Evolutionary conservation across 1,284 basidiomycete species (phyloP), one percentile per base, ranked within the genome.

Genomic region (Peniophora sp.): DNA sequence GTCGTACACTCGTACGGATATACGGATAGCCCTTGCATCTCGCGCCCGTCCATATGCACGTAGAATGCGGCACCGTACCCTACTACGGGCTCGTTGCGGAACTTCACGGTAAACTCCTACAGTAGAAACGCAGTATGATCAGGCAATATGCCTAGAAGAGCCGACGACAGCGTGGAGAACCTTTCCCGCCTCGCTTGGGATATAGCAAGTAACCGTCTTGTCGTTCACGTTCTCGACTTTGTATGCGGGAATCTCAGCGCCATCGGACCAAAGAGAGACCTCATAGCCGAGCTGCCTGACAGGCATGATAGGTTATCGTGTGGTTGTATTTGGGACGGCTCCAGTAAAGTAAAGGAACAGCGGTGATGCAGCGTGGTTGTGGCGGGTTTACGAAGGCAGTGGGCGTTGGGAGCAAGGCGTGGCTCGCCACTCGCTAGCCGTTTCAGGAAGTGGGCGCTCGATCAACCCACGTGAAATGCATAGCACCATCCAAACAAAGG

Each of bases 121-220:
- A 3, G 48, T 2, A 12, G 27, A 20, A 43, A 6, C 37, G 15
- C 15, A 32, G 1, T 32, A 11, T 22, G 35, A 24, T 5, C 5
- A 5, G 37, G 37, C 37, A n/a, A n/a, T 41, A 20, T 41, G 34
- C 10, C 34, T n/a, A 36, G 34, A 36, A 36, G n/a, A n/a, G 10
- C 34, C 34, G 34, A 43, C 17, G 41, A 11, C 10, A 10, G 18
- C 10, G 20, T 18, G 39, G n/a, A 14, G 41, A 22, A 49, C 48
- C 41, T 49, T 42, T n/a, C 48, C 48, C 2, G 41, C 48, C 3
- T 44, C 23, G n/a, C 48, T 49, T 11, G 48, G 48, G 22, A 49
- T 39, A 35, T 49, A 49, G 17, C 48, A 49, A 8, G 3, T 43
- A 2, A 18, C 32, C 12, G 41, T 49, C 22, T 34, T 44, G 6